A percentile compares a stretch with the other conserved stretches of the same genome.
These are phyloP conservation scores for Dendrostoma leiphaemia DNA, from an alignment of 2,329 filamentous ascomycete species.

Conservation along the genomic window DNA sequence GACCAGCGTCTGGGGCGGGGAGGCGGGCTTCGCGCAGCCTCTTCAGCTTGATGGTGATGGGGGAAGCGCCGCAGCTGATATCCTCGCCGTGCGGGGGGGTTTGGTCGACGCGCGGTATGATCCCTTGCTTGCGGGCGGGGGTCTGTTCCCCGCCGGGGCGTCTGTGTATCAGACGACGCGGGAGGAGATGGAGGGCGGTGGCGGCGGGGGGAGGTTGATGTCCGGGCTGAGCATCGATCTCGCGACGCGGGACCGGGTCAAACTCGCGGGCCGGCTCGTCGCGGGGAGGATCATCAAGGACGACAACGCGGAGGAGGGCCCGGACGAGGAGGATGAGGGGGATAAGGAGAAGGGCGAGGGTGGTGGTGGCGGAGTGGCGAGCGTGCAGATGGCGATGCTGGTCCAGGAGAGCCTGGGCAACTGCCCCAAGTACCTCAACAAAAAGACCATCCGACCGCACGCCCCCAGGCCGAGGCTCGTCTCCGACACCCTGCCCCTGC, in stretches of 20 bases:
- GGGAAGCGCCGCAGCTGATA: constrained; percentile 51
- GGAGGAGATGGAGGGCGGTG: constrained; percentile 35
- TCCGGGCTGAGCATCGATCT: constrained; percentile 62
- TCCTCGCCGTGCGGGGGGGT: constrained; percentile 51
- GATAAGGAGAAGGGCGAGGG: too few relatives aligned
- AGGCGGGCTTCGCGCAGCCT: constrained; percentile 63
- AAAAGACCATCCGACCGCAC: constrained; percentile 60
- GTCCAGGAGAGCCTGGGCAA: constrained; percentile 76
- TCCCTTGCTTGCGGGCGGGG: constrained; percentile 60
- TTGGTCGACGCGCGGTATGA: constrained; percentile 62
- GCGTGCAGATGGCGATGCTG: constrained; percentile 58
- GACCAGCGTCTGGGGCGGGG: constrained; percentile 77
- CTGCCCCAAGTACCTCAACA: constrained; percentile 85
- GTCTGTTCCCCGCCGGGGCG: constrained; percentile 47
- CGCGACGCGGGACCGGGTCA: constrained; percentile 67
- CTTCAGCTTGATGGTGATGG: constrained; percentile 60
- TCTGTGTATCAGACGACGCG: constrained; percentile 37
- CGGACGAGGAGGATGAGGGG: too few relatives aligned
- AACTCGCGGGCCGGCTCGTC: constrained; percentile 68
- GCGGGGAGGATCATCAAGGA: constrained; percentile 53
- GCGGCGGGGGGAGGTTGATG: constrained; percentile 39
- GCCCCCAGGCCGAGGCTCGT: constrained; percentile 46
- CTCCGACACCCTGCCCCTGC: constrained; percentile 40
- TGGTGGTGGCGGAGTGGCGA: constrained; percentile 27
- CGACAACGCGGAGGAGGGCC: constrained; percentile 27